A percentile compares a stretch with the other conserved stretches of the same genome.
Conservation (phyloP, 371 early-diverging fungal species). For the Mucor saturninus region DNA sequence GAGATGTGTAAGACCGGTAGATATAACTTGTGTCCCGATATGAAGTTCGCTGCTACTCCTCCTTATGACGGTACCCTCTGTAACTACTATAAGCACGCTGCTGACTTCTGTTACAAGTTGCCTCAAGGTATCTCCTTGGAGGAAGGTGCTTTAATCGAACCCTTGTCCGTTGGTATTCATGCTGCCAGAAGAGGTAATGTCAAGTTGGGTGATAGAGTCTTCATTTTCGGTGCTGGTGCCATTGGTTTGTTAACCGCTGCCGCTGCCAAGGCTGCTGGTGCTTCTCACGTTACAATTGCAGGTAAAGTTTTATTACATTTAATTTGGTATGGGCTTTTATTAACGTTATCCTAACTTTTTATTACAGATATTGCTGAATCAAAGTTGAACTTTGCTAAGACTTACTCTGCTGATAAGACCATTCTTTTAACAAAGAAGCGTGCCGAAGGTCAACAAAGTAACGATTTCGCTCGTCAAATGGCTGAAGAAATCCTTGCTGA, state of each 20-base stretch:
- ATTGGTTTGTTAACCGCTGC: conserved; percentile 60
- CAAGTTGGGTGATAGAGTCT: conserved; percentile 69
- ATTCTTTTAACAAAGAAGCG: conserved; percentile 38
- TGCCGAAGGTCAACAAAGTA: conserved; percentile 38
- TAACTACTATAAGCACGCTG: conserved; percentile 54
- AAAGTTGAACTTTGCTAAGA: conserved; percentile 54
- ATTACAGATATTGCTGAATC: conserved; percentile 21
- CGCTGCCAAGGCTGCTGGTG: conserved; percentile 58
- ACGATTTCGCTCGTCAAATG: conserved; percentile 47
- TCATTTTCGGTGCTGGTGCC: conserved; percentile 67
- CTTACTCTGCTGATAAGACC: conserved; percentile 48
- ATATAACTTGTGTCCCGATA: conserved; percentile 58
- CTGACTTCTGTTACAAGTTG: conserved; percentile 60
- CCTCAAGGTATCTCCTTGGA: conserved; percentile 63
- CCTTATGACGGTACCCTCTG: conserved; percentile 59
- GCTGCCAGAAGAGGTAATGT: conserved; percentile 63
- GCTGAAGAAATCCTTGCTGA: conserved; percentile 27
- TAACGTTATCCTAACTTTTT: not conserved
- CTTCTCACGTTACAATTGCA: conserved; percentile 52
- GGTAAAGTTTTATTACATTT: not conserved
- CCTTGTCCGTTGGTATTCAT: conserved; percentile 54
- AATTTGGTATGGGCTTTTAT: not conserved
- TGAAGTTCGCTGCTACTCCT: conserved; percentile 59
- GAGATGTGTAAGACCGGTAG: conserved; percentile 54
- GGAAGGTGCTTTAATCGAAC: conserved; percentile 56